Conservation (phyloP, 768 basidiomycete genomes). For the Russula olivacea region DNA sequence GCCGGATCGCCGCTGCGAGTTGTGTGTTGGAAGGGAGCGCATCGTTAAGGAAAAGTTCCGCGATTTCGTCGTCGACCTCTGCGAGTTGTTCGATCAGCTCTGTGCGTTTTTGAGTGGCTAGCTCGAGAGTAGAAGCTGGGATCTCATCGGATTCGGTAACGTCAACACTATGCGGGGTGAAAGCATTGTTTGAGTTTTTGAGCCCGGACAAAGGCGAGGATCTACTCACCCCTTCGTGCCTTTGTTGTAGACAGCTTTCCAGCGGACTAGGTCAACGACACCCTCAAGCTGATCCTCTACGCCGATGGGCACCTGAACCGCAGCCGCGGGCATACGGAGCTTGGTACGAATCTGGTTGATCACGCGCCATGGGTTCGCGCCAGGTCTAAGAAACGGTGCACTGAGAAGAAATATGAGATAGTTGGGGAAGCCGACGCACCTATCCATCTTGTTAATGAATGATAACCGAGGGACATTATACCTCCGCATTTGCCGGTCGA, state of each 20-base stretch:
- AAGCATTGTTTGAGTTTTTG: not conserved
- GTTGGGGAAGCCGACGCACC: slow-evolving; percentile 39
- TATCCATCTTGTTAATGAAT: slow-evolving; percentile 99
- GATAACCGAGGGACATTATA: slow-evolving; percentile 95
- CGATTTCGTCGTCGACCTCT: slow-evolving; percentile 94
- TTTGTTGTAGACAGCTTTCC: slow-evolving; percentile 92
- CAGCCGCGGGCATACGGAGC: slow-evolving; percentile 87
- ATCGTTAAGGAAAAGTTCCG: slow-evolving; percentile 85
- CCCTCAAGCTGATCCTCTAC: slow-evolving; percentile 81
- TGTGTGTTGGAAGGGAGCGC: slow-evolving; percentile 64
- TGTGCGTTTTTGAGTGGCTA: slow-evolving; percentile 77
- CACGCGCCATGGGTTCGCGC: slow-evolving; percentile 96
- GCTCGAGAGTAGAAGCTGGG: slow-evolving; percentile 62
- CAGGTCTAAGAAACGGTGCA: slow-evolving; percentile 51
- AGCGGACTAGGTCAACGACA: slow-evolving; percentile 89
- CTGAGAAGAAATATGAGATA: not conserved
- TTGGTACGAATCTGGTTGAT: slow-evolving; percentile 88
- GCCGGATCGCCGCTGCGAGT: slow-evolving; percentile 79
- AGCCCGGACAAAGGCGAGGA: not conserved
- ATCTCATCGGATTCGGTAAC: slow-evolving; percentile 85
- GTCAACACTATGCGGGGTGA: slow-evolving; percentile 45
- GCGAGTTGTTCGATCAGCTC: slow-evolving; percentile 95
- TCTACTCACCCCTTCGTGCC: slow-evolving; percentile 82
- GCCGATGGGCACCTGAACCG: slow-evolving; percentile 95
- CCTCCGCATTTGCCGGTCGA: slow-evolving; percentile 97